phyloP scores from a whole-genome alignment of 306 rosid genomes.

The Dryas octopetala region DNA sequence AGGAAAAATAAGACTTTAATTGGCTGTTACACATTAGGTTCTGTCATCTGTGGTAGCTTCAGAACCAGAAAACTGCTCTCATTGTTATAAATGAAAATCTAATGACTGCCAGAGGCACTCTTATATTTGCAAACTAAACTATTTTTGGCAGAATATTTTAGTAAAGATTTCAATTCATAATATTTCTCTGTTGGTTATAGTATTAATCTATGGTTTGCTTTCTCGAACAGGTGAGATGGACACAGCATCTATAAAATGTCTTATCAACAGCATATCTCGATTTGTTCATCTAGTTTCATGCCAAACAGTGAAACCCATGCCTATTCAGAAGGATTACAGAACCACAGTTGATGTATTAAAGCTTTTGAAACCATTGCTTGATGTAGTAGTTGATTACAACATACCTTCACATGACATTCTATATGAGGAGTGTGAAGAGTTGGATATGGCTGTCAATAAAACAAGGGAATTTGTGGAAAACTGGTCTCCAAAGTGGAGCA shows the following conservation, averaged over 20 bases:
- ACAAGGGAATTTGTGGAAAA: slow-evolving; percentile 76
- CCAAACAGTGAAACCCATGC: slow-evolving; percentile 54
- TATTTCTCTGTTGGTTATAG: slow-evolving; percentile 3
- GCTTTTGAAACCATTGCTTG: slow-evolving; percentile 76
- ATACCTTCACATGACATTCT: slow-evolving; percentile 51
- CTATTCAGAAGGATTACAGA: slow-evolving; percentile 64
- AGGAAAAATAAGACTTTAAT: not conserved
- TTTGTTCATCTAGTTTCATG: slow-evolving; percentile 83
- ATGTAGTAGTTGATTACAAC: slow-evolving; percentile 57
- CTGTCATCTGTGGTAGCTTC: slow-evolving; percentile 1
- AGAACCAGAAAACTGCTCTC: slow-evolving; percentile 1
- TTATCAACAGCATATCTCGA: slow-evolving; percentile 81
- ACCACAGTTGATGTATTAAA: slow-evolving; percentile 60
- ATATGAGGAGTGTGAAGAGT: slow-evolving; percentile 63
- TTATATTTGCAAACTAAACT: not conserved
- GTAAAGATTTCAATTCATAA: not conserved
- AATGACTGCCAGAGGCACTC: slow-evolving; percentile 4
- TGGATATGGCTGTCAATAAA: slow-evolving; percentile 65
- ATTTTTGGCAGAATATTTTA: not conserved
- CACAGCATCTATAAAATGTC: slow-evolving; percentile 60
- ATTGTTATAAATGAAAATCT: not conserved
- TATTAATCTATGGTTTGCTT: slow-evolving; percentile 26
- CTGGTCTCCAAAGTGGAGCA: slow-evolving; percentile 77
- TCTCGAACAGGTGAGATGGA: slow-evolving; percentile 64
- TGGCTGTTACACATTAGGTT: not conserved